Evolutionary conservation across 2,329 filamentous ascomycete species (phyloP).

Genomic region (Xylaria hypoxylon): DNA sequence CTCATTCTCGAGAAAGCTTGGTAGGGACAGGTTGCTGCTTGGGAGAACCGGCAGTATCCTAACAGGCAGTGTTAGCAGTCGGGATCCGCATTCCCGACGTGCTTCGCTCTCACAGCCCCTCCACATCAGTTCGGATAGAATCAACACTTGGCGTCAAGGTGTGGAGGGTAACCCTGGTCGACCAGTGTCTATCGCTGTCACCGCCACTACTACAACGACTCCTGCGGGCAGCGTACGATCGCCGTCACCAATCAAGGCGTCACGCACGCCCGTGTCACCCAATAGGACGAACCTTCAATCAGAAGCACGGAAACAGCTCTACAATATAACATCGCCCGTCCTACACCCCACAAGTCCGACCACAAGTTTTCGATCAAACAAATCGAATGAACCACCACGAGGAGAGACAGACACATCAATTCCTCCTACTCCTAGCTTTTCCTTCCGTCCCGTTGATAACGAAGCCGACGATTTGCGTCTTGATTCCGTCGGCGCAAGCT

Average conservation of each 20-base stretch:
- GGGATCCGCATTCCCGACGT: conserved; percentile 60
- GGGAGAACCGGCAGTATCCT: conserved; percentile 68
- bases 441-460: conserved; percentile 56
- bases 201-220: conserved; percentile 50
- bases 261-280: conserved; percentile 46
- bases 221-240: conserved; percentile 64
- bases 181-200: conserved; percentile 52
- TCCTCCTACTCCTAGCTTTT: conserved; percentile 68
- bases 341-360: conserved; percentile 55
- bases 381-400: conserved; percentile 37
- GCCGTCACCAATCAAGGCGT: conserved; percentile 63
- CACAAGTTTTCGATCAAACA: conserved; percentile 49
- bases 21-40: conserved; percentile 68
- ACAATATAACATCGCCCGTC: conserved; percentile 50
- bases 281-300: conserved; percentile 55
- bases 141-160: conserved; percentile 86
- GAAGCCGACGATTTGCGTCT: conserved; percentile 55
- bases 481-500: conserved; percentile 56
- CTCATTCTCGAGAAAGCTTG: conserved; percentile 77
- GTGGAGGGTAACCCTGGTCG: conserved; percentile 55
- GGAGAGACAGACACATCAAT: conserved; percentile 43
- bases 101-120: conserved; percentile 63
- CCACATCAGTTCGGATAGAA: conserved; percentile 73
- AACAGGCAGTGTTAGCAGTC: conserved; percentile 62
- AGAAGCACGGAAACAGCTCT: conserved; percentile 60